Conservation (phyloP, 1,284 basidiomycete genomes). For the Moesziomyces parantarcticus region DNA sequence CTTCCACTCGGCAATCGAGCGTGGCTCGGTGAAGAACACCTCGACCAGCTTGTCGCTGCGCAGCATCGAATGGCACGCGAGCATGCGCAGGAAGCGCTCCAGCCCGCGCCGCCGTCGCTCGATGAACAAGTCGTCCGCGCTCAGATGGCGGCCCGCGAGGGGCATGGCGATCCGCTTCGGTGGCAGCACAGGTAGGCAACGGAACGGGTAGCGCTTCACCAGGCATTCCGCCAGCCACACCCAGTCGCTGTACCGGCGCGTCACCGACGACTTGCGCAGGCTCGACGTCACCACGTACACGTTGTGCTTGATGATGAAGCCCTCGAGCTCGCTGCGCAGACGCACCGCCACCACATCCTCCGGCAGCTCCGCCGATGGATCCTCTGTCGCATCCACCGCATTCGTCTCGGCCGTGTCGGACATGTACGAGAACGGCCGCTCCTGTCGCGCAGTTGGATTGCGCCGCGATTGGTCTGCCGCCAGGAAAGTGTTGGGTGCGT, state of each 20-base stretch:
- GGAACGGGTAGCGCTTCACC: constrained; percentile 53
- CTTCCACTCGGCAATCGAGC: constrained; percentile 37
- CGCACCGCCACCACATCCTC: constrained; percentile 41
- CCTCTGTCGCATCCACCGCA: constrained; percentile 27
- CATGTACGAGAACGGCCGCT: constrained; percentile 47
- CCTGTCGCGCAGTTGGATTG: constrained; percentile 13
- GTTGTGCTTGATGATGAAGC: constrained; percentile 54
- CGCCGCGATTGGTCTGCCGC: background rate
- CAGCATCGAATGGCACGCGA: constrained; percentile 43
- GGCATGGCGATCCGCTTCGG: constrained; percentile 52
- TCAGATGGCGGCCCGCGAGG: constrained; percentile 42
- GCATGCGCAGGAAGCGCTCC: constrained; percentile 43
- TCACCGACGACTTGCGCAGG: constrained; percentile 36
- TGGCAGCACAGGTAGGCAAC: constrained; percentile 49
- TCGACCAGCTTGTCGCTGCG: constrained; percentile 45
- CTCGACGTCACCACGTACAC: constrained; percentile 46
- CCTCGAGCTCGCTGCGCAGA: constrained; percentile 41
- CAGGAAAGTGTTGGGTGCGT: constrained; percentile 3
- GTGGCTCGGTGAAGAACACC: constrained; percentile 43
- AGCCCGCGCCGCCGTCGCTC: constrained; percentile 42
- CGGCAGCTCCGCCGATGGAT: constrained; percentile 38
- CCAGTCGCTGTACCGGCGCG: constrained; percentile 56
- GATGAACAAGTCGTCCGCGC: constrained; percentile 46
- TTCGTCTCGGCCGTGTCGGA: constrained; percentile 41
- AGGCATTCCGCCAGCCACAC: constrained; percentile 52